phyloP scores from a whole-genome alignment of 768 basidiomycete genomes.

The Termitomyces sp. region DNA sequence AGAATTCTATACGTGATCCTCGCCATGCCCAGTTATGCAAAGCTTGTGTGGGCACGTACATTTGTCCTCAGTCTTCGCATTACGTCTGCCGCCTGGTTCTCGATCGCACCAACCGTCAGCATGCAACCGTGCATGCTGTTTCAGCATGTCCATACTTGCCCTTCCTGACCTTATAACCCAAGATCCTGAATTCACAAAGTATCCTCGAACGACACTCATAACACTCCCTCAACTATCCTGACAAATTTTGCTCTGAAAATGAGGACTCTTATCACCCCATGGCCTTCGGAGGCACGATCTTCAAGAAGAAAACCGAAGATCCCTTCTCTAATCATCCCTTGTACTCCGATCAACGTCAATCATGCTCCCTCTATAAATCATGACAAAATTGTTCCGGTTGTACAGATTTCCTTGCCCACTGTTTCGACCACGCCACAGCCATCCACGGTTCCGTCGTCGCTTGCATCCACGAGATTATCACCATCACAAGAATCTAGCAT shows the following conservation, averaged over 20 bases:
- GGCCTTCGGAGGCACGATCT: not conserved
- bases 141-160: not conserved
- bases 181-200: too few relatives aligned
- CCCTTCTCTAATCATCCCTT: conserved; percentile 24
- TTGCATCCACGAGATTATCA: not conserved
- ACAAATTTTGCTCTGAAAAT: not conserved
- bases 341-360: conserved; percentile 9
- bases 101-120: not conserved
- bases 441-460: not conserved
- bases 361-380: not conserved
- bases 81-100: not conserved
- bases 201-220: not conserved
- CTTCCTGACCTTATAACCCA: not conserved
- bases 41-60: not conserved
- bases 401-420: conserved; percentile 2
- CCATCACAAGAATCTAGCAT: not conserved
- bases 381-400: not conserved
- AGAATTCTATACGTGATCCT: too few relatives aligned
- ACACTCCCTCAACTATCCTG: not conserved
- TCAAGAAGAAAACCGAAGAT: conserved; percentile 14
- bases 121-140: not conserved
- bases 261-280: conserved; percentile 6
- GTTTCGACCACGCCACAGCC: conserved; percentile 2
- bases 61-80: not conserved
- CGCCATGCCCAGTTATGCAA: not conserved